Conservation (phyloP, 2,329 filamentous ascomycete species). For the Hypoxylon sp. region DNA sequence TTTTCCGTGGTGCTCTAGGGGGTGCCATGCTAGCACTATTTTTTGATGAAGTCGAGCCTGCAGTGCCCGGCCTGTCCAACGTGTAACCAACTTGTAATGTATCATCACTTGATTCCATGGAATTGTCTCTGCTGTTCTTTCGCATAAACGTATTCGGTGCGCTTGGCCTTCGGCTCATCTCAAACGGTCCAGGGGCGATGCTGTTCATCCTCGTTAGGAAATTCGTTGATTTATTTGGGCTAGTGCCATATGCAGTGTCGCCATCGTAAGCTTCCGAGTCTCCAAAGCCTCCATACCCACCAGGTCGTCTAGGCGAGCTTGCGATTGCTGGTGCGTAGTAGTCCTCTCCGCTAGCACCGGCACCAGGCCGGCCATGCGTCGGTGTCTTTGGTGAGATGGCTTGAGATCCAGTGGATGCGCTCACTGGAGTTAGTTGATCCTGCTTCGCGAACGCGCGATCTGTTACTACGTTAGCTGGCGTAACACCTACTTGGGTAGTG, state of each 20-base stretch:
- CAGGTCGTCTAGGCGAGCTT: slow-evolving; percentile 58
- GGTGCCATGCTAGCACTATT: slow-evolving; percentile 52
- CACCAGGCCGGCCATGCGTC: slow-evolving; percentile 59
- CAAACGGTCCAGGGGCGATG: slow-evolving; percentile 76
- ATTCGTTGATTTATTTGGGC: slow-evolving; percentile 59
- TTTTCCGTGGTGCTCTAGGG: slow-evolving; percentile 60
- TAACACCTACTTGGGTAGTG: not conserved
- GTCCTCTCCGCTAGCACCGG: slow-evolving; percentile 59
- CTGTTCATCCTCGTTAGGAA: slow-evolving; percentile 73
- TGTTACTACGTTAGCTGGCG: slow-evolving; percentile 55
- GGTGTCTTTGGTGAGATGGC: slow-evolving; percentile 74
- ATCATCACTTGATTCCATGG: slow-evolving; percentile 42
- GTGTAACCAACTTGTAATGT: slow-evolving; percentile 44
- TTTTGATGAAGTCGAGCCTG: slow-evolving; percentile 49
- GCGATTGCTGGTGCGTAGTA: slow-evolving; percentile 62
- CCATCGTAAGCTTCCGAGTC: slow-evolving; percentile 54
- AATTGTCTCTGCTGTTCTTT: slow-evolving; percentile 46
- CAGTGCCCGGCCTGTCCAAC: slow-evolving; percentile 49
- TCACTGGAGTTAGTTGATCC: slow-evolving; percentile 73
- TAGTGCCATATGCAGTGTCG: slow-evolving; percentile 62
- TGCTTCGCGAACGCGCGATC: slow-evolving; percentile 67
- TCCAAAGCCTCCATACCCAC: slow-evolving; percentile 64
- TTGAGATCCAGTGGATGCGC: slow-evolving; percentile 69
- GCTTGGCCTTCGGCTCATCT: slow-evolving; percentile 57
- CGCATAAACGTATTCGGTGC: slow-evolving; percentile 53